These are phyloP conservation scores for Trifolium repens DNA, from an alignment of 306 rosid genomes.

Conservation along the genomic window DNA sequence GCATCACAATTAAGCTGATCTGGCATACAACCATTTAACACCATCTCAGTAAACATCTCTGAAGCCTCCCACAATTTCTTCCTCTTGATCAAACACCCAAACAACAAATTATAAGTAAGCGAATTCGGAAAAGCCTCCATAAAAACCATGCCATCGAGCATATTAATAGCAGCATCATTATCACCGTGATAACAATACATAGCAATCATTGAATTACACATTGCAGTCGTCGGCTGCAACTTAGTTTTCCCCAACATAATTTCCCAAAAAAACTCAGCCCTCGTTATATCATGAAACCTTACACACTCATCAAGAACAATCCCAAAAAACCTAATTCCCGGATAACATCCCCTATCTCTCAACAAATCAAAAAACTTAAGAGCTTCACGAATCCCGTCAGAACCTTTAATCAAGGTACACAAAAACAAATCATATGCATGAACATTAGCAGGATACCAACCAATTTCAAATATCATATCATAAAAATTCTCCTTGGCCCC, in stretches of 20 bases:
- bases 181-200: slow-evolving; percentile 52
- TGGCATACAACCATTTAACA: slow-evolving; percentile 65
- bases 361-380: slow-evolving; percentile 51
- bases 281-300: slow-evolving; percentile 44
- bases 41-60: slow-evolving; percentile 56
- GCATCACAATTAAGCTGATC: slow-evolving; percentile 57
- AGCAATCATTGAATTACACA: slow-evolving; percentile 63
- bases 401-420: slow-evolving; percentile 55
- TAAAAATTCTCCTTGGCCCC: slow-evolving; percentile 57
- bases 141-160: slow-evolving; percentile 67
- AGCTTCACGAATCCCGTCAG: slow-evolving; percentile 53
- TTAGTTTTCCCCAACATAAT: slow-evolving; percentile 45
- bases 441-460: slow-evolving; percentile 69
- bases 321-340: slow-evolving; percentile 64
- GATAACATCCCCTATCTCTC: slow-evolving; percentile 59
- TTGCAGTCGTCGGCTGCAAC: slow-evolving; percentile 44
- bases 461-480: slow-evolving; percentile 67
- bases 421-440: slow-evolving; percentile 63
- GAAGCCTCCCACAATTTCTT: slow-evolving; percentile 58
- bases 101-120: slow-evolving; percentile 57
- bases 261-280: slow-evolving; percentile 64
- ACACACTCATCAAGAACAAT: slow-evolving; percentile 61
- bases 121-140: slow-evolving; percentile 59
- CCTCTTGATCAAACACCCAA: slow-evolving; percentile 54
- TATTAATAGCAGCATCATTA: slow-evolving; percentile 41